Base-by-base conservation (phyloP, 306 rosid genomes). In the Purshia tridentata region DNA sequence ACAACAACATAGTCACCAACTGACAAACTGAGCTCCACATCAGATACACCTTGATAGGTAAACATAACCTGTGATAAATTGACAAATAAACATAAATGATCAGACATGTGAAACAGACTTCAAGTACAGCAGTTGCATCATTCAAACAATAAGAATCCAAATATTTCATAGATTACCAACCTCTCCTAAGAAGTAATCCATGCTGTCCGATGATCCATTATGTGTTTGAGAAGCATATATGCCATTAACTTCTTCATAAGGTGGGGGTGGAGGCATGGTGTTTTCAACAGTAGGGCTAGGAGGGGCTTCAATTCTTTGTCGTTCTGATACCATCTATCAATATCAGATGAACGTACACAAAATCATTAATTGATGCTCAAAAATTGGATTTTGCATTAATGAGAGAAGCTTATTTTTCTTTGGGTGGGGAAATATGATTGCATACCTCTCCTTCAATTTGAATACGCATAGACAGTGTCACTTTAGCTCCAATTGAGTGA, bases 371-470 rank as follows among this genome's bases (percentile, higher is more conserved):
- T 70, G 63, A 77, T 69, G 50, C 40, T 3, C 50, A 74, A 67
- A 78, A 55, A 72, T 53, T 45, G 53, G 61, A 70, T 5, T 44
- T 15, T 14, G 40, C 2, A 19, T 6, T 7, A 20, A 6, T 14
- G 8, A 70, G 61, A 40, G 41, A 55, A 54, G 5, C 29, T 23
- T 9, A 1, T 1, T 2, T 1, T 29, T 12, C 18, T 5, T 3
- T 0, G 41, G 8, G 5, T 5, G 56, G 12, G 13, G 48, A 14
- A 62, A 67, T 18, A 62, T 20, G 41, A 9, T 53, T 69, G 72
- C 86, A 51, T 70, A 87, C 98, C 91, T 94, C 97, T 80, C 98
- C 96, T 83, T 91, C 98, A 59, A 91, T 97, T 72, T 85, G 97
- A 85, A n/a, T n/a, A n/a, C n/a, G n/a, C n/a, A n/a, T n/a, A n/a